A percentile compares a stretch with the other conserved stretches of the same genome.
phyloP scores from a whole-genome alignment of 768 basidiomycete genomes.

The Russula griseocarnosa region DNA sequence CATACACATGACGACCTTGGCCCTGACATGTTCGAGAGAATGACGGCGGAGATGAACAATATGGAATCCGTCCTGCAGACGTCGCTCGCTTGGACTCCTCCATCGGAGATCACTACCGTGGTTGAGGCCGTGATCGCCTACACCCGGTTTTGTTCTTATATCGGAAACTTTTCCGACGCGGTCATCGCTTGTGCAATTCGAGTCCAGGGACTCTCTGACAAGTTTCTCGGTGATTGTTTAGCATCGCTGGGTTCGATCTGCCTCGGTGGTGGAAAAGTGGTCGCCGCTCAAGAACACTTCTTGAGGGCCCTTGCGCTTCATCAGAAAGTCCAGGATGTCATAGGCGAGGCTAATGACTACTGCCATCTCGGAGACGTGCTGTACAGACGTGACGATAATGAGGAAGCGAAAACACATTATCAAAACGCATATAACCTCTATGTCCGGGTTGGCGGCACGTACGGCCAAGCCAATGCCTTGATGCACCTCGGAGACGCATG shows the following conservation, averaged over 20 bases:
- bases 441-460: not conserved
- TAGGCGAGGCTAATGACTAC: constrained; percentile 23
- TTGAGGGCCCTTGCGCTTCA: constrained; percentile 3
- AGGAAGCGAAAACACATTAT: constrained; percentile 11
- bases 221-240: constrained; percentile 12
- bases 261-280: constrained; percentile 5
- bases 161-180: constrained; percentile 20
- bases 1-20: constrained; percentile 19
- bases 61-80: constrained; percentile 14
- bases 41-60: constrained; percentile 23
- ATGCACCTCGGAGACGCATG: constrained; percentile 21
- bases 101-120: constrained; percentile 6
- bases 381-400: constrained; percentile 13
- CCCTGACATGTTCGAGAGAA: constrained; percentile 10
- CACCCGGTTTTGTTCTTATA: constrained; percentile 18
- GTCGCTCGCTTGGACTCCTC: constrained; percentile 15
- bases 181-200: constrained; percentile 4
- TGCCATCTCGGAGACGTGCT: constrained; percentile 20
- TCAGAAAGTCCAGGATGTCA: constrained; percentile 10
- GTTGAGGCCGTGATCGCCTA: constrained; percentile 20
- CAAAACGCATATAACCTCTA: constrained; percentile 15
- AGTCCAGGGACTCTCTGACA: constrained; percentile 1
- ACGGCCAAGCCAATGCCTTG: constrained; percentile 25
- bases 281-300: constrained; percentile 2
- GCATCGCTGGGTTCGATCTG: constrained; percentile 12